Percentiles rank a stretch among this genome's conserved stretches.
phyloP scores from a whole-genome alignment of 2,329 filamentous ascomycete species.

The Karstenula rhodostoma region DNA sequence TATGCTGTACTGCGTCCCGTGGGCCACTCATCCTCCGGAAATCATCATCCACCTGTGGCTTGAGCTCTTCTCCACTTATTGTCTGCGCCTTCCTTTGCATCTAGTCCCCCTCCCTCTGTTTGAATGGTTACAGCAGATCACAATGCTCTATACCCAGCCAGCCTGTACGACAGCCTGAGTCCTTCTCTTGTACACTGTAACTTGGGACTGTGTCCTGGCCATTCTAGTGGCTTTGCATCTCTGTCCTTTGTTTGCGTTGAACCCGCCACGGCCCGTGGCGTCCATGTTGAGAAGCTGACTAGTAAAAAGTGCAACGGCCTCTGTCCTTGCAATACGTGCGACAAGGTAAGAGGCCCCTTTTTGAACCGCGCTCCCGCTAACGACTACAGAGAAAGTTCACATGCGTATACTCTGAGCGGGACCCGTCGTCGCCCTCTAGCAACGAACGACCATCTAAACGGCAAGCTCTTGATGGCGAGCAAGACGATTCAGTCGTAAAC shows the following conservation, averaged over 20 bases:
- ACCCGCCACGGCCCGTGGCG: slow-evolving; percentile 3
- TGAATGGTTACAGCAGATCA: neutral
- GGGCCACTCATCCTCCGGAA: neutral
- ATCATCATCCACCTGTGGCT: neutral
- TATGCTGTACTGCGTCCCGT: neutral
- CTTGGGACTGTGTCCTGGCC: neutral
- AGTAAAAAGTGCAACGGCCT: slow-evolving; percentile 64
- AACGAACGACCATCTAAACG: slow-evolving; percentile 51
- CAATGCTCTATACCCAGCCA: neutral
- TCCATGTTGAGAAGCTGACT: slow-evolving; percentile 18
- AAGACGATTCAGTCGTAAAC: slow-evolving; percentile 27
- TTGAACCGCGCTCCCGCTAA: slow-evolving; percentile 23
- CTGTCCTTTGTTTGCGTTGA: slow-evolving; percentile 3
- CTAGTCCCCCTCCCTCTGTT: neutral
- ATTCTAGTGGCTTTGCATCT: neutral
- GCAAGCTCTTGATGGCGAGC: slow-evolving; percentile 35
- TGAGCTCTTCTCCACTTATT: neutral
- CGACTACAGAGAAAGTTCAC: slow-evolving; percentile 50
- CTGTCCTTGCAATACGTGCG: slow-evolving; percentile 66
- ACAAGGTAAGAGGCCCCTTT: slow-evolving; percentile 54
- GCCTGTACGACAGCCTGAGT: neutral
- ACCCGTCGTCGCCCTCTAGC: slow-evolving; percentile 45
- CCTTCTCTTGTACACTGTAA: neutral
- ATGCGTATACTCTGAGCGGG: slow-evolving; percentile 50
- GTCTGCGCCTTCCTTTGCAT: neutral